Conservation (phyloP, 2,329 filamentous ascomycete species). For the Colletotrichum tropicicola region DNA sequence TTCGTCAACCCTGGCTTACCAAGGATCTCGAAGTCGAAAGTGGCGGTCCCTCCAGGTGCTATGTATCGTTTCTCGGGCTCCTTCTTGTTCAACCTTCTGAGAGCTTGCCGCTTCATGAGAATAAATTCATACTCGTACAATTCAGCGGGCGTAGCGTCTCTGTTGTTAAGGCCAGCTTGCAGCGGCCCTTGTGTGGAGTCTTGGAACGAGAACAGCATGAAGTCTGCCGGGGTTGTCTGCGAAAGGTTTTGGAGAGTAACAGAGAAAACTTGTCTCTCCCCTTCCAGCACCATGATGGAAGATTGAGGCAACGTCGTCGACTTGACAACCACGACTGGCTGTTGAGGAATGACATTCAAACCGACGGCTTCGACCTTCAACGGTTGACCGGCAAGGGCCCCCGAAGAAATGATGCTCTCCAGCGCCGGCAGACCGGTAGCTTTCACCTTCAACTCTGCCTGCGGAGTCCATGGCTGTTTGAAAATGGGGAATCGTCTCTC, state of each 20-base stretch:
- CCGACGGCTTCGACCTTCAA: conserved; percentile 62
- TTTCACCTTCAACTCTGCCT: conserved; percentile 79
- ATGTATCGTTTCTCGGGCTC: conserved; percentile 68
- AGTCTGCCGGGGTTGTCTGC: conserved; percentile 75
- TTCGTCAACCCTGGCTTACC: conserved; percentile 86
- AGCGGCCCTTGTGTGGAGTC: conserved; percentile 85
- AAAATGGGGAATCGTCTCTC: conserved; percentile 89
- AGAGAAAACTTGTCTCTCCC: conserved; percentile 80
- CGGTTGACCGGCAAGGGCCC: conserved; percentile 47
- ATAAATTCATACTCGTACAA: conserved; percentile 88
- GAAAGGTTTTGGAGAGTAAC: conserved; percentile 85
- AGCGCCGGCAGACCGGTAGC: conserved; percentile 72
- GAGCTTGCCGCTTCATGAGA: conserved; percentile 76
- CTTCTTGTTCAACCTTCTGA: conserved; percentile 59
- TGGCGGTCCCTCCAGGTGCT: conserved; percentile 70
- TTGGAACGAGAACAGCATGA: conserved; percentile 87
- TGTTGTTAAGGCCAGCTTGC: conserved; percentile 77
- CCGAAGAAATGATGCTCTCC: conserved; percentile 51
- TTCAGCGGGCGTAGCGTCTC: conserved; percentile 81
- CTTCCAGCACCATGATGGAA: conserved; percentile 91
- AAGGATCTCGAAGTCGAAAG: conserved; percentile 84
- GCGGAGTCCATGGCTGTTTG: conserved; percentile 76
- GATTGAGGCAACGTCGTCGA: conserved; percentile 83
- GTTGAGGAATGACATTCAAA: conserved; percentile 80
- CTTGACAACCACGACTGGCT: conserved; percentile 81